Base-by-base conservation (phyloP, 1,139 yeast genomes). In the Nakaseomyces uthaithaninus region DNA sequence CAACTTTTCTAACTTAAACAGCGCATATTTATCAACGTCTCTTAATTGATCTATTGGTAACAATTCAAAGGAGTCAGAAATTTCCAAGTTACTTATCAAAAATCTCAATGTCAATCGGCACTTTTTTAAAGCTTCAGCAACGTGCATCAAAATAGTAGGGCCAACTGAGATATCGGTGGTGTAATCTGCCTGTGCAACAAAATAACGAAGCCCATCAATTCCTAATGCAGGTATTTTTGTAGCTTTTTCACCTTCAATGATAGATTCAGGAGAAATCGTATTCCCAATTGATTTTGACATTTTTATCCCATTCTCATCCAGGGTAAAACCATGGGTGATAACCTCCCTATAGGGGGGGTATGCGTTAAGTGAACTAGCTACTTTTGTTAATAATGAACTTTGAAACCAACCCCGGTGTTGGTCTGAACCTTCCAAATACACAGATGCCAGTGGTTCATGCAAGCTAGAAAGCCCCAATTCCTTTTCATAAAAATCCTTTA, bases 391-490 rank as follows among this genome's bases (percentile, higher is more conserved):
- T 28, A 93, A 65, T 1, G 96, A 86, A 20, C 95, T 85, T 64
- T 91, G 99, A 60, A 91, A 91, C 99, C 99, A 91, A 0, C 99
- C 99, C 46, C 99, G 74, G 57, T 93, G 98, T 60, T 91, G 99
- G 58, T 91, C 99, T 26, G 91, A 77, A 1, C 99, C 99, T 65
- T 91, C 99, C 16, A 89, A 63, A 56, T 86, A 89, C 12, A 85
- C 72, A 57, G 89, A 94, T 0, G 94, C 84, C 6, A 80, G 59
- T 8, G 40, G 65, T 45, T 43, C 65, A 46, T 52, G 67, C 45
- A 44, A 11, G n/a, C 44, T 36, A 10, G 44, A 35, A 17, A 57
- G 35, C 19, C 57, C 52, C 25, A 62, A 40, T 11, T 55, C 45
- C 27, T 65, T 56, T 12, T 45, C 37, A 39, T 71, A 54, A 47